Conservation (phyloP, 2,329 filamentous ascomycete species). For the Calonectria pseudoturangicola region DNA sequence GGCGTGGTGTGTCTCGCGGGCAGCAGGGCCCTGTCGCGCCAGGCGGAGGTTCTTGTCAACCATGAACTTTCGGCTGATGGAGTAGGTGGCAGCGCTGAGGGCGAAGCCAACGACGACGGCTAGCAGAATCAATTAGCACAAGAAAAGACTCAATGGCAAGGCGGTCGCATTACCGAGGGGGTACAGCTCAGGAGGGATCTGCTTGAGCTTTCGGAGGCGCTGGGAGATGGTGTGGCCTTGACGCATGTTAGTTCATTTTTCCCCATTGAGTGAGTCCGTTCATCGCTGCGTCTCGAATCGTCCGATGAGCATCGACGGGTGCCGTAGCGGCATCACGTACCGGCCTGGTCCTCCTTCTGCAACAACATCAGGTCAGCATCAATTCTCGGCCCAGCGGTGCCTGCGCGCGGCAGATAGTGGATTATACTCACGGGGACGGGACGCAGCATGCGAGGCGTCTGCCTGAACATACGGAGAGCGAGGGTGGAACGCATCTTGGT, state of each 20-base stretch:
- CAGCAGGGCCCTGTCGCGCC: constrained; percentile 77
- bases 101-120: constrained; percentile 92
- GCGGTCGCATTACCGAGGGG: constrained; percentile 83
- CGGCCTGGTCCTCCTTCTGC: constrained; percentile 80
- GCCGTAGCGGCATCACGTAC: constrained; percentile 68
- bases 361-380: constrained; percentile 51
- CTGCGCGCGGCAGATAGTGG: not conserved
- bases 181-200: constrained; percentile 94
- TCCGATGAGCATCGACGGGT: constrained; percentile 39
- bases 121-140: constrained; percentile 62
- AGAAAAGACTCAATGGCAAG: constrained; percentile 43
- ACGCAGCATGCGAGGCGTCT: constrained; percentile 79
- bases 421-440: constrained; percentile 80
- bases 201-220: constrained; percentile 91
- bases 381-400: constrained; percentile 38
- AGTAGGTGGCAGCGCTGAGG: constrained; percentile 87
- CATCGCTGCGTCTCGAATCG: constrained; percentile 41
- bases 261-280: constrained; percentile 44
- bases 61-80: constrained; percentile 85
- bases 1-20: constrained; percentile 46
- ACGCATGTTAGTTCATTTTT: constrained; percentile 50
- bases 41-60: constrained; percentile 96
- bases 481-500: constrained; percentile 79
- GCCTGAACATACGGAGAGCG: constrained; percentile 80
- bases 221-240: constrained; percentile 97